Evolutionary conservation across 345 rosid genomes (phyloP).

Genomic region (Reutealis trisperma): DNA sequence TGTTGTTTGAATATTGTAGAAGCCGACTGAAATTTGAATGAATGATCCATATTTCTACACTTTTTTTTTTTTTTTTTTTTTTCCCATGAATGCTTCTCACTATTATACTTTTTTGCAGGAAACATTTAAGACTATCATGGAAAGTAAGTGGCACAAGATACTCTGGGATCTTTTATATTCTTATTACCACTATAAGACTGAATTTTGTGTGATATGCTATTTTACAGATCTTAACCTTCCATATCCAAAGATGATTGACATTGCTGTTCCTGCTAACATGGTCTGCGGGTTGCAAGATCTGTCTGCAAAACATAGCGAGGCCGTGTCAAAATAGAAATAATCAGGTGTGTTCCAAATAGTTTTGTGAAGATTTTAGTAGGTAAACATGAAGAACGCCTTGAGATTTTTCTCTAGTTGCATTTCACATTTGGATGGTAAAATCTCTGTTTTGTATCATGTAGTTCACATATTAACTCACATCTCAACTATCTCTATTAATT

Average conservation of each 20-base stretch:
- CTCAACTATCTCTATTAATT: background rate
- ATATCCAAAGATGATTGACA: slow-evolving; percentile 90
- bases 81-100: background rate
- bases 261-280: slow-evolving; percentile 84
- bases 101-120: slow-evolving; percentile 42
- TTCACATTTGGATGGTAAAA: too few species aligned
- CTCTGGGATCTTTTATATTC: background rate
- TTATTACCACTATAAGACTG: background rate
- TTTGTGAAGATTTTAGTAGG: background rate
- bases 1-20: too few species aligned
- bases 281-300: slow-evolving; percentile 84
- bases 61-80: background rate
- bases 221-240: slow-evolving; percentile 69
- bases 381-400: background rate
- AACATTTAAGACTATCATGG: slow-evolving; percentile 77
- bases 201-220: background rate
- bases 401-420: background rate
- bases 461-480: background rate
- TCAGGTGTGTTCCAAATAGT: background rate
- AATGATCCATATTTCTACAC: background rate
- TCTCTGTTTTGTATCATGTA: background rate
- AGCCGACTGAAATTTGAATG: too few species aligned
- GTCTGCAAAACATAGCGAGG: slow-evolving; percentile 24
- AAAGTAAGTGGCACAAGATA: slow-evolving; percentile 50
- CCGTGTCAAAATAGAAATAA: background rate